Percentiles rank a stretch among this genome's conserved stretches.
These are phyloP conservation scores for Carpinus viminea DNA, from an alignment of 306 rosid species.

Conservation along the genomic window DNA sequence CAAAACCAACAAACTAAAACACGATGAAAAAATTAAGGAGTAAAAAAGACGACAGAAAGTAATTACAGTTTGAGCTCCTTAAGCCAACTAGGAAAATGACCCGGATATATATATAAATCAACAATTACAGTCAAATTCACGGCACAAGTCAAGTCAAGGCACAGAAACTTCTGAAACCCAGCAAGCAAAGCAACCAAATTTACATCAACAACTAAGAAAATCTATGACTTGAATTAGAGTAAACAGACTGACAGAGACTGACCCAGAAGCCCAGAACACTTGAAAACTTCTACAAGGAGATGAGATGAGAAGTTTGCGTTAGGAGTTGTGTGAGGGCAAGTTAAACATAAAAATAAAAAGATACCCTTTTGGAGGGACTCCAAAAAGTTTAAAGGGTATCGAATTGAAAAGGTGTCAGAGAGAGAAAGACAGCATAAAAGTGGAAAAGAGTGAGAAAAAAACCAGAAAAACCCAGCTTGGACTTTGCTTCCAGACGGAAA, in stretches of 20 bases:
- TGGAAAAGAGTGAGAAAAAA: neutral
- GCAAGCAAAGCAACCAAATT: neutral
- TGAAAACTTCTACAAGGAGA: neutral
- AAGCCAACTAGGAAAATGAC: conserved; percentile 1
- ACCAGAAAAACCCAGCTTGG: neutral
- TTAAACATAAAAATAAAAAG: neutral
- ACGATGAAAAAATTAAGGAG: neutral
- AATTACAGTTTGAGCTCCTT: neutral
- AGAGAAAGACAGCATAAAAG: neutral
- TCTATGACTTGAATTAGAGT: neutral
- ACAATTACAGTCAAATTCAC: neutral
- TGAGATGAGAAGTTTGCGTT: neutral
- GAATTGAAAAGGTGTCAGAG: neutral
- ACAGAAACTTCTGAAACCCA: neutral
- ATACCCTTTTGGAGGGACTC: neutral
- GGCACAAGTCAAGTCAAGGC: neutral
- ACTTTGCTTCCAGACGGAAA: neutral
- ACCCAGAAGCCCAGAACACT: neutral
- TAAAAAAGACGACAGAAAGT: neutral
- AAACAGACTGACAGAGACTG: neutral
- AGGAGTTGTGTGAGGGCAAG: neutral
- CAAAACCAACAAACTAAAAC: neutral
- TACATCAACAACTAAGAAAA: neutral
- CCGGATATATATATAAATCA: neutral
- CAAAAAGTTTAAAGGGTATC: neutral